Base-by-base conservation (phyloP, 2,329 filamentous ascomycete genomes). In the Aureobasidium sp. region DNA sequence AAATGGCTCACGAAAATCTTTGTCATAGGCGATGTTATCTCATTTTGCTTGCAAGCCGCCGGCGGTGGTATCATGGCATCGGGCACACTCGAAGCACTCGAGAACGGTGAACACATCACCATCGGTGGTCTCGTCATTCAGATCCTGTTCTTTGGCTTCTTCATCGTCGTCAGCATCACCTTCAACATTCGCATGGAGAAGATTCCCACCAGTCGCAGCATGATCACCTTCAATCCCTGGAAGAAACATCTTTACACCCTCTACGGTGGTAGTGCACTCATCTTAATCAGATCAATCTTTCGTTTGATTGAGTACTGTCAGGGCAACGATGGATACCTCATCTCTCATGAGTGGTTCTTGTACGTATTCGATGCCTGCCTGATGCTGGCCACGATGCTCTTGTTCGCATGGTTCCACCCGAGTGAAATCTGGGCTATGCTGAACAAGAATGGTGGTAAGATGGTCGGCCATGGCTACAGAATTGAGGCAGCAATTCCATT, bases 111-210 rank as follows among this genome's bases (percentile, higher is more conserved):
- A 35, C 70, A 72, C 60, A 71, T 81, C 58, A 74, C 82, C 40
- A 67, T 82, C 23, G 74, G 65, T 5, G 80, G 80, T 3, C 71
- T 82, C 3, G 70, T 77, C 11, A 67, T 82, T 35, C 79, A 83
- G 63, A 71, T 82, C 62, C 49, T 74, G 57, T 78, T 79, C 65
- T 82, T 82, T 67, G 69, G 74, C 9, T 73, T 79, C 58, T 82
- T 82, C 71, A 73, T 77, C 63, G 21, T 70, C 29, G 60, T 65
- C 23, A 67, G 65, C 11, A 63, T 64, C 3, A 53, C 71, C 57
- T 73, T 70, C 62, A 65, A 73, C 55, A 43, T 63, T 2, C 64
- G 70, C 15, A 62, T 71, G 46, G 25, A 51, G 11, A 42, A 46
- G 17, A 37, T 61, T 11, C 68, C 69, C 2, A 69, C 66, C 2